Percentiles rank a stretch among this genome's conserved stretches.
phyloP scores from a whole-genome alignment of 345 rosid genomes.

The Hibiscus tridactylites region DNA sequence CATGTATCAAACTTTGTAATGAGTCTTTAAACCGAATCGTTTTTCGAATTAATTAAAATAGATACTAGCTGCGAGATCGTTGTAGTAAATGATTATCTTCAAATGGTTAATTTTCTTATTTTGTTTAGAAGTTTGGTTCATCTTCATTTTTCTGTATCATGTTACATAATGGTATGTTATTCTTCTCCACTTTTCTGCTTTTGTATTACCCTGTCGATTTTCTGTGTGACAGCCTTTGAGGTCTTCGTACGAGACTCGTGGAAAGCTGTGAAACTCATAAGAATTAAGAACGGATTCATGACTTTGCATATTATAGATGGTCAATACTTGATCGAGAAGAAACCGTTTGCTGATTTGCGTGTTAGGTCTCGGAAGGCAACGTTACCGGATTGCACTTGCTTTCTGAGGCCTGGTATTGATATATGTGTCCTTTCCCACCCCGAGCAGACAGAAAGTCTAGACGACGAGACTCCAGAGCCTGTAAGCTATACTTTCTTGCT shows the following conservation, averaged over 20 bases:
- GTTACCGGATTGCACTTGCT: slow-evolving; percentile 54
- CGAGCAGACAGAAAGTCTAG: slow-evolving; percentile 10
- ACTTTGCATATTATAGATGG: slow-evolving; percentile 33
- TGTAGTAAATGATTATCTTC: no score
- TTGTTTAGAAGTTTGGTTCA: no score
- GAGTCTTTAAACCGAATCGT: background rate
- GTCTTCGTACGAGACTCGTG: slow-evolving; percentile 49
- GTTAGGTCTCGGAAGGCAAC: slow-evolving; percentile 63
- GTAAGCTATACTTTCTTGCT: slow-evolving; percentile 20
- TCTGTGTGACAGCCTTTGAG: slow-evolving; percentile 62
- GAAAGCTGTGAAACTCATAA: slow-evolving; percentile 46
- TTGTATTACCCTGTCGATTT: background rate
- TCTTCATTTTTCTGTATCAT: no score
- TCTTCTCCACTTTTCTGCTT: background rate
- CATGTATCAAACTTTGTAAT: background rate
- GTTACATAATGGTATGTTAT: no score
- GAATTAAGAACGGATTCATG: slow-evolving; percentile 45
- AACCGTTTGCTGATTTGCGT: slow-evolving; percentile 51
- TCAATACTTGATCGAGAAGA: slow-evolving; percentile 21
- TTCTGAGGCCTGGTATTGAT: slow-evolving; percentile 72
- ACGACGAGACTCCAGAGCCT: slow-evolving; percentile 31
- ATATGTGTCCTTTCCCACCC: slow-evolving; percentile 46
- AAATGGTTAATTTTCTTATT: no score
- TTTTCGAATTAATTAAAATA: background rate
- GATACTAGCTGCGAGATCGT: background rate